Evolutionary conservation across 1,284 basidiomycete genomes (phyloP).

Genomic region (Agaricales sp.): DNA sequence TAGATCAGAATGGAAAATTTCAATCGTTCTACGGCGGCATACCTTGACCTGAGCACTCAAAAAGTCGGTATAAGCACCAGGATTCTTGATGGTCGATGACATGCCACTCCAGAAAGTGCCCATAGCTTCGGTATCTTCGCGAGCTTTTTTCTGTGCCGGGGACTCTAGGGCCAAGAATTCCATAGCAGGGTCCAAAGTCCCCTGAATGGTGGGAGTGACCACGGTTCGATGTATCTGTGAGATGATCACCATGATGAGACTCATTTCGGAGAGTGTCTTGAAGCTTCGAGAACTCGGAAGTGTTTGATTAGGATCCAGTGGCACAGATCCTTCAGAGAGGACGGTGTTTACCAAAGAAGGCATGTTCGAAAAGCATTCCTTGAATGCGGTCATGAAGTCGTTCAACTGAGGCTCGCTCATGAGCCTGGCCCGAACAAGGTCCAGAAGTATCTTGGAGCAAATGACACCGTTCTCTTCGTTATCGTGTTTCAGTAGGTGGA

Average conservation of each 20-base stretch:
- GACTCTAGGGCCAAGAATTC: conserved; percentile 74
- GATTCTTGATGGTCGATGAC: conserved; percentile 68
- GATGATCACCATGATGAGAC: conserved; percentile 87
- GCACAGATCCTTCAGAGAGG: conserved; percentile 54
- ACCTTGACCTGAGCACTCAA: conserved; percentile 93
- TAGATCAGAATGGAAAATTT: conserved; percentile 4
- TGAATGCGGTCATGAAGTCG: conserved; percentile 73
- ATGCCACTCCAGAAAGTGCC: conserved; percentile 82
- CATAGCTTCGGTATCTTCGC: conserved; percentile 73
- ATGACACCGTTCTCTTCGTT: conserved; percentile 94
- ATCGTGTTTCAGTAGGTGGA: conserved; percentile 80
- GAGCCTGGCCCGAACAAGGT: conserved; percentile 62
- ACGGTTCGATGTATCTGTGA: conserved; percentile 72
- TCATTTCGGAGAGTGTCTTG: conserved; percentile 93
- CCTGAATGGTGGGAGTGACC: conserved; percentile 62
- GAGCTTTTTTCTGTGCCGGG: conserved; percentile 78
- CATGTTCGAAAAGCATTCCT: conserved; percentile 75
- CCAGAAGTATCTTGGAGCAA: conserved; percentile 89
- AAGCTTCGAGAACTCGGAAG: conserved; percentile 79
- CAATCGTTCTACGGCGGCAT: conserved; percentile 10
- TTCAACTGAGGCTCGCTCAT: conserved; percentile 71
- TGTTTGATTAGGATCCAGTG: conserved; percentile 45
- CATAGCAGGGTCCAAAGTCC: conserved; percentile 70
- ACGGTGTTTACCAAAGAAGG: conserved; percentile 67
- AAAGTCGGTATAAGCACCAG: conserved; percentile 79